Conservation (phyloP, 225 moss, liverwort and hornwort genomes). For the Rhytidiadelphus loreus region DNA sequence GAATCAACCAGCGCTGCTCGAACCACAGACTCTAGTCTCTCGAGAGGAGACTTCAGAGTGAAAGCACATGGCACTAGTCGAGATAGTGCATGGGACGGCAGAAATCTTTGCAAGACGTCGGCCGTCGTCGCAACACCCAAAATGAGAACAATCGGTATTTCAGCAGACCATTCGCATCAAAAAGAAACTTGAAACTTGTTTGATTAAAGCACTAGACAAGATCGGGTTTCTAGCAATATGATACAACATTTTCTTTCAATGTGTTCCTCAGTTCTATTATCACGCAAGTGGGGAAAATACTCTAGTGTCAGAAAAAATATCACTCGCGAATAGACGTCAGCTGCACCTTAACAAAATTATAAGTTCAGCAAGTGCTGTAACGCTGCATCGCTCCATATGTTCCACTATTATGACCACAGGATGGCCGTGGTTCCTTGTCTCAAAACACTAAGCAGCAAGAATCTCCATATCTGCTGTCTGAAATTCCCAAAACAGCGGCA, state of each 20-base stretch:
- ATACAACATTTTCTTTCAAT: not conserved
- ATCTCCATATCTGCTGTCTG: constrained; percentile 92
- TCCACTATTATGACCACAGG: constrained; percentile 70
- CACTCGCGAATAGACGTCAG: not conserved
- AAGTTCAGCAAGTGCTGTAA: constrained; percentile 63
- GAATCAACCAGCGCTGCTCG: constrained; percentile 67
- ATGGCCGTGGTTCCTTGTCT: constrained; percentile 43
- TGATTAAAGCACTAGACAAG: not conserved
- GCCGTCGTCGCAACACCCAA: constrained; percentile 78
- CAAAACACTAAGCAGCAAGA: constrained; percentile 61
- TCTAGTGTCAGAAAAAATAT: not conserved
- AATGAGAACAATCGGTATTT: constrained; percentile 74
- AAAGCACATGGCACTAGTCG: constrained; percentile 69
- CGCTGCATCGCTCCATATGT: constrained; percentile 73
- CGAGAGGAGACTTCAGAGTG: constrained; percentile 56
- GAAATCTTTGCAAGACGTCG: constrained; percentile 54
- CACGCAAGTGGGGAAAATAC: not conserved
- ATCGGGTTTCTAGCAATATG: not conserved
- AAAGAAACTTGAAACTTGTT: not conserved
- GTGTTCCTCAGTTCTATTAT: not conserved
- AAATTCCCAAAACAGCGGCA: not conserved
- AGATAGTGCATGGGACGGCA: constrained; percentile 66
- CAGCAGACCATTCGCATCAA: constrained; percentile 86
- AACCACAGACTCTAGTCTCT: constrained; percentile 58
- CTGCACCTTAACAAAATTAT: constrained; percentile 67